phyloP scores from a whole-genome alignment of 2,329 filamentous ascomycete species.

The Neospermospora avenae region DNA sequence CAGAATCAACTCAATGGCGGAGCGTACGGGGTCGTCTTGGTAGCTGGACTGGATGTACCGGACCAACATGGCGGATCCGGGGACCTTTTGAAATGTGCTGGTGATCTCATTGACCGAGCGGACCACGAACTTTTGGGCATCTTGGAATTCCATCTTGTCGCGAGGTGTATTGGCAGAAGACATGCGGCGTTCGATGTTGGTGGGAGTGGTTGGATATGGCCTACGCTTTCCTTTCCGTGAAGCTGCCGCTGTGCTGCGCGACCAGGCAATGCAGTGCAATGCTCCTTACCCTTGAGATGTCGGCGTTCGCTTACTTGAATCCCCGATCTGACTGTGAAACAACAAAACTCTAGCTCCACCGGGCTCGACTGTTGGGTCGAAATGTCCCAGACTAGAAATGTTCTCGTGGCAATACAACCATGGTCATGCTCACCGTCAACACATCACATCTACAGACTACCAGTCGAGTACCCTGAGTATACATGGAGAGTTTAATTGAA shows the following conservation, averaged over 20 bases:
- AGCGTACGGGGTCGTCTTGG: conserved; percentile 93
- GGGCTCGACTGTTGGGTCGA: no score
- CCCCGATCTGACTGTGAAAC: background rate
- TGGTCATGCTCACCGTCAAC: no score
- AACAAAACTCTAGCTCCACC: background rate
- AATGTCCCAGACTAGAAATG: no score
- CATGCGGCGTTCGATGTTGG: conserved; percentile 10
- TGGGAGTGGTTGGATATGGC: background rate
- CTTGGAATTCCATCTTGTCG: conserved; percentile 58
- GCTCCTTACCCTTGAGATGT: conserved; percentile 1
- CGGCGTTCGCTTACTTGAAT: background rate
- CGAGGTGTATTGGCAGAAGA: conserved; percentile 16
- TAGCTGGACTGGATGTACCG: conserved; percentile 97
- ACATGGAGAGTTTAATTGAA: no score
- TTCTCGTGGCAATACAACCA: no score
- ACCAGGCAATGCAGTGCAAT: no score
- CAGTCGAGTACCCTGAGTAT: no score
- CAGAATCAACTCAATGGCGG: conserved; percentile 86
- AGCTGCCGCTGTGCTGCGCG: background rate
- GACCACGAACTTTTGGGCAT: conserved; percentile 53
- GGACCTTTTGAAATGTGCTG: conserved; percentile 80
- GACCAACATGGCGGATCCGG: conserved; percentile 88
- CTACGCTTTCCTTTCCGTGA: background rate
- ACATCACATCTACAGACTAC: no score
- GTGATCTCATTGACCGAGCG: conserved; percentile 51